Conservation (phyloP, 345 rosid genomes). For the Sonneratia caseolaris region DNA sequence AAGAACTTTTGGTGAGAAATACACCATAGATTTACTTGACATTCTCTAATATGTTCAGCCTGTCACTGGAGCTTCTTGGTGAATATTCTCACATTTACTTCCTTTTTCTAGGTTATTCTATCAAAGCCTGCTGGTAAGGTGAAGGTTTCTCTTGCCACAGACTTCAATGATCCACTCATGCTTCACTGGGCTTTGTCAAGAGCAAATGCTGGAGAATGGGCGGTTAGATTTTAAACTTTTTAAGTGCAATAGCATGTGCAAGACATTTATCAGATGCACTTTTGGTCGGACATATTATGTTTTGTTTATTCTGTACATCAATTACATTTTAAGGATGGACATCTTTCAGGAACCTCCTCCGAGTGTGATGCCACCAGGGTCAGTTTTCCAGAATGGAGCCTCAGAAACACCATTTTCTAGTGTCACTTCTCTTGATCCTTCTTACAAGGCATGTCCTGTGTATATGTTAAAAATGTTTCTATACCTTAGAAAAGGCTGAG, state of each 20-base stretch:
- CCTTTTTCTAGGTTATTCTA: slow-evolving; percentile 53
- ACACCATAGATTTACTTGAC: background rate
- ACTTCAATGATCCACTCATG: slow-evolving; percentile 55
- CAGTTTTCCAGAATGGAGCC: slow-evolving; percentile 46
- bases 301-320: slow-evolving; percentile 11
- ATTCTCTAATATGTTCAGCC: background rate
- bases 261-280: slow-evolving; percentile 3
- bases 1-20: slow-evolving; percentile 66
- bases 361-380: slow-evolving; percentile 56
- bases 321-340: slow-evolving; percentile 18
- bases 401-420: slow-evolving; percentile 49
- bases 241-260: background rate
- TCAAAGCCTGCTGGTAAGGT: slow-evolving; percentile 53
- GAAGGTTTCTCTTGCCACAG: slow-evolving; percentile 60
- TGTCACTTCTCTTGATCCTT: slow-evolving; percentile 33
- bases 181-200: slow-evolving; percentile 97
- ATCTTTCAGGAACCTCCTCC: slow-evolving; percentile 75
- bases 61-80: background rate
- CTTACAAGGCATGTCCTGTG: slow-evolving; percentile 40
- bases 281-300: slow-evolving; percentile 6
- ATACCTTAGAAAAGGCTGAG: background rate
- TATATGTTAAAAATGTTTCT: slow-evolving; percentile 17
- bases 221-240: slow-evolving; percentile 43
- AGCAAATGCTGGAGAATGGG: slow-evolving; percentile 72
- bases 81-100: slow-evolving; percentile 4